A percentile compares a stretch with the other conserved stretches of the same genome.
Conservation (phyloP, 1,284 basidiomycete species). For the Porodaedalea pini region DNA sequence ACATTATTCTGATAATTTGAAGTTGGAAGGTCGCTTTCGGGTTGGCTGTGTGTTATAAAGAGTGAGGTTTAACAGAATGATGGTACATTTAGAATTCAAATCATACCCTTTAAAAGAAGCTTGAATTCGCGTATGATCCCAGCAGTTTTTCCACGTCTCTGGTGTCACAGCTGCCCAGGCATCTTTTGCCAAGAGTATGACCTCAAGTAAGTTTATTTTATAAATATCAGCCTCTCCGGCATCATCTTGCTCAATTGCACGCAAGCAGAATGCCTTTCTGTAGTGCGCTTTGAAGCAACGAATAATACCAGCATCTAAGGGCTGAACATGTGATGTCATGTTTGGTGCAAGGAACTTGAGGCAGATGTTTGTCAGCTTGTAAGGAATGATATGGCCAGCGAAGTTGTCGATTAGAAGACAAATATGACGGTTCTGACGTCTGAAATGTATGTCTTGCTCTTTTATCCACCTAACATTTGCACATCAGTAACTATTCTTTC, state of each 20-base stretch:
- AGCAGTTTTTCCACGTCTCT: conserved; percentile 34
- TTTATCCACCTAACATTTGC: conserved; percentile 25
- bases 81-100: background rate
- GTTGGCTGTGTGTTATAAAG: conserved; percentile 26
- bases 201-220: conserved; percentile 34
- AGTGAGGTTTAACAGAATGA: background rate
- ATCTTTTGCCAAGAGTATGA: conserved; percentile 30
- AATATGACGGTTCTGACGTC: conserved; percentile 5
- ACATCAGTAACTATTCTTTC: conserved; percentile 5
- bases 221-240: conserved; percentile 32
- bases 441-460: conserved; percentile 25
- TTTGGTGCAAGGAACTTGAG: no score
- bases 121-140: conserved; percentile 27
- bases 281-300: conserved; percentile 31
- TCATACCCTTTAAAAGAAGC: conserved; percentile 21
- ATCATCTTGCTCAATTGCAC: conserved; percentile 33
- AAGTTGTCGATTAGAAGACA: no score
- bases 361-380: no score
- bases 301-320: conserved; percentile 31
- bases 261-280: conserved; percentile 24
- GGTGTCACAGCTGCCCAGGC: conserved; percentile 31
- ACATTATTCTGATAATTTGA: conserved; percentile 34
- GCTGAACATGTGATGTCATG: no score
- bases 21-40: conserved; percentile 29
- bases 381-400: no score